Percentiles rank a stretch among this genome's conserved stretches.
These are phyloP conservation scores for Trifolium pratense DNA, from an alignment of 306 rosid genomes.

Conservation along the genomic window DNA sequence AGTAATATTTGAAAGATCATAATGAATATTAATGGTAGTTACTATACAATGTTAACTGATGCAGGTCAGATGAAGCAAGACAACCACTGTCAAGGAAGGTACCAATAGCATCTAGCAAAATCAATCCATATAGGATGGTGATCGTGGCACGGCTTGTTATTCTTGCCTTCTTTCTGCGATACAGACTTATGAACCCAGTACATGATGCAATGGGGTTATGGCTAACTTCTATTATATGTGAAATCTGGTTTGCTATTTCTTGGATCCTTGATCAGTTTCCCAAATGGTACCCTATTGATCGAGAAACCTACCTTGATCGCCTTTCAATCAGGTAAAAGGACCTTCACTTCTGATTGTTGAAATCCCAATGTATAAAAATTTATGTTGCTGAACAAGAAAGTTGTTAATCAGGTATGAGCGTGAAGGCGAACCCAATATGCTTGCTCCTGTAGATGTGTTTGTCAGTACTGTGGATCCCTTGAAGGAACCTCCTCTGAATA, in stretches of 20 bases:
- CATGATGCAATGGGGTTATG: slow-evolving; percentile 85
- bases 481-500: slow-evolving; percentile 95
- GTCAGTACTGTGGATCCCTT: slow-evolving; percentile 97
- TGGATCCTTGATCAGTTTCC: slow-evolving; percentile 99
- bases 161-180: slow-evolving; percentile 74
- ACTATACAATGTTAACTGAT: slow-evolving; percentile 38
- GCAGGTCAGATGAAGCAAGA: slow-evolving; percentile 91
- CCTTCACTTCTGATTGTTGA: slow-evolving; percentile 9
- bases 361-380: neutral
- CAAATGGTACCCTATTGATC: slow-evolving; percentile 91
- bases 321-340: slow-evolving; percentile 72
- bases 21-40: slow-evolving; percentile 3
- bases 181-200: slow-evolving; percentile 79
- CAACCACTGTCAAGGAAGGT: slow-evolving; percentile 95
- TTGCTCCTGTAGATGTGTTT: slow-evolving; percentile 81
- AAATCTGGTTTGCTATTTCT: slow-evolving; percentile 92
- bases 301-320: slow-evolving; percentile 93
- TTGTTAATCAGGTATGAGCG: slow-evolving; percentile 58
- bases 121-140: slow-evolving; percentile 98
- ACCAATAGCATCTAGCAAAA: slow-evolving; percentile 87
- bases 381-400: slow-evolving; percentile 22
- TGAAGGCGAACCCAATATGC: slow-evolving; percentile 89
- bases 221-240: slow-evolving; percentile 89
- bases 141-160: slow-evolving; percentile 72
- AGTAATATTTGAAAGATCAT: slow-evolving; percentile 1